A percentile compares a stretch with the other conserved stretches of the same genome.
phyloP scores from a whole-genome alignment of 116 monocot genomes.

The Posidonia oceanica region DNA sequence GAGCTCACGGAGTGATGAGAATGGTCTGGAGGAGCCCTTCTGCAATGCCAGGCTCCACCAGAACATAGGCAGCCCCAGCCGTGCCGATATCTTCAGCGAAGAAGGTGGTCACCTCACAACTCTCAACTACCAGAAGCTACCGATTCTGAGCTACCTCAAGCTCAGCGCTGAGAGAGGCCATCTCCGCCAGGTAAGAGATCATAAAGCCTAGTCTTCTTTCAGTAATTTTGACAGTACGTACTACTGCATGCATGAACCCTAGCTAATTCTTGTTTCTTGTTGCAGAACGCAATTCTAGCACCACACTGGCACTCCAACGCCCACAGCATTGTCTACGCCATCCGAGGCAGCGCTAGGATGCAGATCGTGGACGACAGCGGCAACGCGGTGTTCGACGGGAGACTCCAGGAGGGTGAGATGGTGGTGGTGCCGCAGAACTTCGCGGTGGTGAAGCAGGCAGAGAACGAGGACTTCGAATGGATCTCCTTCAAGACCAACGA shows the following conservation, averaged over 20 bases:
- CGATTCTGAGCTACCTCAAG: constrained; percentile 33
- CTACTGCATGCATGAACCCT: too few relatives aligned
- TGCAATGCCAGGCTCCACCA: constrained; percentile 27
- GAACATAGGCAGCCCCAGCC: constrained; percentile 40
- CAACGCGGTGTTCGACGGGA: constrained; percentile 23
- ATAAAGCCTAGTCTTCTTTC: too few relatives aligned
- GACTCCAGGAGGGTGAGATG: constrained; percentile 34
- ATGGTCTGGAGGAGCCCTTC: constrained; percentile 33
- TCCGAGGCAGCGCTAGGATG: constrained; percentile 23
- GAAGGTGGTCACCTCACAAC: constrained; percentile 27
- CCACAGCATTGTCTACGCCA: constrained; percentile 33
- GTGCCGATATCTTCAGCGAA: constrained; percentile 31
- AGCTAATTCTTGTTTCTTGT: too few relatives aligned
- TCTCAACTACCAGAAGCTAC: constrained; percentile 49
- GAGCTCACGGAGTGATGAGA: constrained; percentile 7
- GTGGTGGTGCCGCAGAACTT: constrained; percentile 46
- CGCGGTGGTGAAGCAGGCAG: constrained; percentile 20
- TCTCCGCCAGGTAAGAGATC: constrained; percentile 1
- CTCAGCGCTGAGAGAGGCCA: constrained; percentile 23
- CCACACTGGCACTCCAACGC: constrained; percentile 63
- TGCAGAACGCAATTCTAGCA: constrained; percentile 31
- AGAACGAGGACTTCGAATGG: constrained; percentile 34
- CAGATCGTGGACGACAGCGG: constrained; percentile 36
- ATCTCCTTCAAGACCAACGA: constrained; percentile 38
- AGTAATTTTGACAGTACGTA: too few relatives aligned